These are phyloP conservation scores for Dryas octopetala DNA, from an alignment of 306 rosid species.

Conservation along the genomic window DNA sequence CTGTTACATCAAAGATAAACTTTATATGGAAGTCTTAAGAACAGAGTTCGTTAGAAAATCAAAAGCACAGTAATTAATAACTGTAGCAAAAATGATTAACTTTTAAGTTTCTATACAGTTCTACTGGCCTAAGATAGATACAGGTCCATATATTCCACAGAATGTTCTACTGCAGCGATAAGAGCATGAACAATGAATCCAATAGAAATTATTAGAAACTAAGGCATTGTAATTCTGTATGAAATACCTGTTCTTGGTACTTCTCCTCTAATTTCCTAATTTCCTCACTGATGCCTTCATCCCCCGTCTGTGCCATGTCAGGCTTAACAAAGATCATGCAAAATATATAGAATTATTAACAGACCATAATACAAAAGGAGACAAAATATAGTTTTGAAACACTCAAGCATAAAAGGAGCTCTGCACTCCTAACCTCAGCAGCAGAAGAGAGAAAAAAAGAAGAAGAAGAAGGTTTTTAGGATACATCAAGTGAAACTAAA, in stretches of 20 bases:
- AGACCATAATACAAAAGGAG: conserved; percentile 13
- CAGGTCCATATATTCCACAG: not conserved
- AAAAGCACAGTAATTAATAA: conserved; percentile 4
- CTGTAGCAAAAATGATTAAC: not conserved
- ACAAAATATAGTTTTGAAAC: conserved; percentile 17
- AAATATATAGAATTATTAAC: conserved; percentile 17
- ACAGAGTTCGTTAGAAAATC: conserved; percentile 8
- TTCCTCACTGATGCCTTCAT: conserved; percentile 71
- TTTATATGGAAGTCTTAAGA: conserved; percentile 22
- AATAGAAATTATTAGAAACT: not conserved
- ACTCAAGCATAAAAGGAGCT: conserved; percentile 7
- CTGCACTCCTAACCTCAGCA: not conserved
- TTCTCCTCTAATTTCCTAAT: conserved; percentile 67
- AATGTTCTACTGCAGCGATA: conserved; percentile 19
- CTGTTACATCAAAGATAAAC: conserved; percentile 43
- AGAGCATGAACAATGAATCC: conserved; percentile 12
- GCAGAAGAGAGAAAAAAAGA: not conserved
- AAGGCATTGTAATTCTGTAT: conserved; percentile 17
- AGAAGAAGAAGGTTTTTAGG: not conserved
- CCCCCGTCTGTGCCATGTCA: conserved; percentile 57
- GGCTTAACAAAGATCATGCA: conserved; percentile 59
- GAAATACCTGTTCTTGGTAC: conserved; percentile 66
- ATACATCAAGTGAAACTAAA: not conserved
- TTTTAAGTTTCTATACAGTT: conserved; percentile 2
- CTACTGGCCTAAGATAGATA: not conserved